phyloP scores from a whole-genome alignment of 768 basidiomycete species.

The Xerocomus brunneocitrinus region DNA sequence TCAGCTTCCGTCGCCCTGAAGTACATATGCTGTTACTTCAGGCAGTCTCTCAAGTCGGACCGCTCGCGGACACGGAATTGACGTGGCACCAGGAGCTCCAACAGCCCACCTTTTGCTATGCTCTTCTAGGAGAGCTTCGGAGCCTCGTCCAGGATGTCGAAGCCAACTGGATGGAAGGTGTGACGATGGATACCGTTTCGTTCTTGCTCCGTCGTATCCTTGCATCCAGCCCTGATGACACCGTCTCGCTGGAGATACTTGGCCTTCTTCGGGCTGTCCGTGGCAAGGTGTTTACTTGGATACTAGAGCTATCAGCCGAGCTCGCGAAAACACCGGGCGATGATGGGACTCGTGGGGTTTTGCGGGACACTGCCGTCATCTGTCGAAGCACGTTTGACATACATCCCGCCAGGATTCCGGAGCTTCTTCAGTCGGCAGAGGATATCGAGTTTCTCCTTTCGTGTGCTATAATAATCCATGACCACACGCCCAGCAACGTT shows the following conservation, averaged over 20 bases:
- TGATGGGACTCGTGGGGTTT: slow-evolving; percentile 1
- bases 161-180: slow-evolving; percentile 37
- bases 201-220: slow-evolving; percentile 35
- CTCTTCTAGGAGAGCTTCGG: slow-evolving; percentile 33
- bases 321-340: slow-evolving; percentile 7
- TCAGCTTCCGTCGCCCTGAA: slow-evolving; percentile 37
- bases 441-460: slow-evolving; percentile 29
- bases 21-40: slow-evolving; percentile 42
- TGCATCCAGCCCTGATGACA: slow-evolving; percentile 11
- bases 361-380: slow-evolving; percentile 16
- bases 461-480: slow-evolving; percentile 31
- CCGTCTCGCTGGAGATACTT: slow-evolving; percentile 17
- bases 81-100: slow-evolving; percentile 39
- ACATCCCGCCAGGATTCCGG: background rate
- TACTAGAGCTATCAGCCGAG: slow-evolving; percentile 26
- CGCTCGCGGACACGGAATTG: slow-evolving; percentile 10
- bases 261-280: slow-evolving; percentile 30
- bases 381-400: slow-evolving; percentile 31
- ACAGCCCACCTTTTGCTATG: slow-evolving; percentile 27
- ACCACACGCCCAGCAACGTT: slow-evolving; percentile 22
- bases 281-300: slow-evolving; percentile 32
- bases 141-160: slow-evolving; percentile 32
- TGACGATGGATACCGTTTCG: slow-evolving; percentile 30
- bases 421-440: slow-evolving; percentile 18
- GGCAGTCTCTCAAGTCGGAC: slow-evolving; percentile 41